phyloP scores from a whole-genome alignment of 441 rosid species.

The Mallotus japonicus region DNA sequence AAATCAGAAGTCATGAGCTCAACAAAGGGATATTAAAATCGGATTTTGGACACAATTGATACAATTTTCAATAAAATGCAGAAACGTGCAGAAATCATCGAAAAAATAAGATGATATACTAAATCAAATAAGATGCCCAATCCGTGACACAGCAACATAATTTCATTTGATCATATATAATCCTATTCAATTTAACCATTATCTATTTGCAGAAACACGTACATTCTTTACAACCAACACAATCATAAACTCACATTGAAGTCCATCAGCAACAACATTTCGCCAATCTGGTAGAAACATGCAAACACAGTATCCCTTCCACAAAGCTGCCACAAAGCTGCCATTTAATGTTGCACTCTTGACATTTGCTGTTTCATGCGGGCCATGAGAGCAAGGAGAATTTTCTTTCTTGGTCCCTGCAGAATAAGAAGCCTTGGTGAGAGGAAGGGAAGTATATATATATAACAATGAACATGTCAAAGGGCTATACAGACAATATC shows the following conservation, averaged over 20 bases:
- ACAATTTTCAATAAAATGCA: not conserved
- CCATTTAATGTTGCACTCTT: not conserved
- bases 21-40: not conserved
- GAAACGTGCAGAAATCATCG: not conserved
- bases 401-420: slow-evolving; percentile 75
- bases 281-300: not conserved
- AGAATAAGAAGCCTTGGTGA: slow-evolving; percentile 17
- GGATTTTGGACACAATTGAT: too few relatives aligned
- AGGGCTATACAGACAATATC: too few relatives aligned
- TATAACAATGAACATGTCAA: too few relatives aligned
- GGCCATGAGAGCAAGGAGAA: slow-evolving; percentile 48
- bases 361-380: slow-evolving; percentile 27
- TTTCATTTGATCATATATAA: not conserved
- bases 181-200: not conserved
- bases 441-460: not conserved
- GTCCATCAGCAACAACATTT: not conserved
- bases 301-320: not conserved
- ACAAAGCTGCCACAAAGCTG: too few relatives aligned
- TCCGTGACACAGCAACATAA: not conserved
- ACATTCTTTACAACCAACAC: slow-evolving; percentile 1
- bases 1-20: not conserved
- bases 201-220: not conserved
- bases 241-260: not conserved
- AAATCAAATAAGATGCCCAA: not conserved
- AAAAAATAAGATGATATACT: not conserved